A percentile compares a stretch with the other conserved stretches of the same genome.
These are phyloP conservation scores for Sporothrix pseudoabietina DNA, from an alignment of 2,329 filamentous ascomycete genomes.

Conservation along the genomic window DNA sequence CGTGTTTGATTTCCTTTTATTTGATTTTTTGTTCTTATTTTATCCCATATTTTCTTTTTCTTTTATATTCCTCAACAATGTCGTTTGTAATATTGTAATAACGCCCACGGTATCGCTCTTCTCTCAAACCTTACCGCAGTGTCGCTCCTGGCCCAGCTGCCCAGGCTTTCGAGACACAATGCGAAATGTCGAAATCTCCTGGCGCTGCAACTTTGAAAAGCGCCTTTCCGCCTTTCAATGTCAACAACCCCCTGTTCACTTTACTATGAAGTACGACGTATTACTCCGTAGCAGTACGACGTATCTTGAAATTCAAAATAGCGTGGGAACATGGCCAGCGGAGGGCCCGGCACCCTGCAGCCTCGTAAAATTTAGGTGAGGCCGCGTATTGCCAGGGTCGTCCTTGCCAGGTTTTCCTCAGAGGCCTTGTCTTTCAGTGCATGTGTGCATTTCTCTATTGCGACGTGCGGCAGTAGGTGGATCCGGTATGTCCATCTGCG, in stretches of 20 bases:
- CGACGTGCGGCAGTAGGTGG: constrained; percentile 11
- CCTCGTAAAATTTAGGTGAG: constrained; percentile 25
- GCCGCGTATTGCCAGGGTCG: constrained; percentile 15
- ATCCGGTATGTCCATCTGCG: neutral
- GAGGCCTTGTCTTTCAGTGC: neutral
- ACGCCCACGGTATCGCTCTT: neutral
- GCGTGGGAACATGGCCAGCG: neutral
- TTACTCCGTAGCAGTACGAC: no score
- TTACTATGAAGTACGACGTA: no score
- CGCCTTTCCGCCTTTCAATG: neutral
- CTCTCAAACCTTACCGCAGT: neutral
- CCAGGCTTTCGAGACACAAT: constrained; percentile 4
- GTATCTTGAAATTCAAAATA: constrained; percentile 8
- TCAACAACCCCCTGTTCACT: neutral
- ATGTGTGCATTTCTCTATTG: constrained; percentile 2
- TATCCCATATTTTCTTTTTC: neutral
- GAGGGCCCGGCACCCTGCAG: neutral
- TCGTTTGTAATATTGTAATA: neutral
- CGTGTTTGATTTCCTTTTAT: neutral
- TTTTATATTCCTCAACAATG: neutral
- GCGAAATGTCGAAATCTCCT: constrained; percentile 13
- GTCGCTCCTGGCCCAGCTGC: neutral
- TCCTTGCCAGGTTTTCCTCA: neutral
- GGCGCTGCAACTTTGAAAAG: neutral
- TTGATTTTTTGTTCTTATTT: neutral